Evolutionary conservation across 176 grass and related monocot species (phyloP), one percentile per base, ranked within the genome.

Genomic region (Ensete ventricosum): DNA sequence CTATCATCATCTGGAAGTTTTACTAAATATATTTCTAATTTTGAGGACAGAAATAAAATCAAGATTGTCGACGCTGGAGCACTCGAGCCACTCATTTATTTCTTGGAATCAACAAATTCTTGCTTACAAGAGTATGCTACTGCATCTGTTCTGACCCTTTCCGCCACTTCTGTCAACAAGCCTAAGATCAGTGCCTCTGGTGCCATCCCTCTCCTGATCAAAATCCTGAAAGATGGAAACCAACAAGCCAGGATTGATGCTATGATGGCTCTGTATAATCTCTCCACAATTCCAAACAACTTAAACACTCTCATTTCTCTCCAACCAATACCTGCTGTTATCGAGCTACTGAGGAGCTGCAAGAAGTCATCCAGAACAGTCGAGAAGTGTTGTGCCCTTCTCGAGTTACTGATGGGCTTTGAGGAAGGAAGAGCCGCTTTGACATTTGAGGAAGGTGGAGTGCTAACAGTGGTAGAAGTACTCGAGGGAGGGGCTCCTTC

Each of bases 261-360:
- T 13, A 79, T 90, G 19, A 86, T 88, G 93, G 85, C 93, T 79
- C 83, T 96, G 8, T 96, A 92, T 79, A 96, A 96, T 77, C 89
- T 96, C 76, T 96, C 89, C 63, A 96, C 89, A 0, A 72, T 90
- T 48, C 64, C 79, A 49, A 76, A 84, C 62, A 96, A 92, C 53
- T 81, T 92, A 50, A 72, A 78, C 14, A 68, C 65, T 11, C 89
- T 96, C 76, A 81, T 92, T 17, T 82, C 87, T 58, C 81, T 90
- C 10, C 87, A 84, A 49, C 83, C 93, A 0, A 48, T 96, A 0
- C 78, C 85, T 10, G 50, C 81, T 86, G 81, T 96, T 17, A 71
- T 92, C 27, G 78, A 79, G 84, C 62, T 96, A 54, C 71, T 96
- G 68, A 92, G 81, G 62, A 53, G 79, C 59, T 80, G 78, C 80